Evolutionary conservation across 805 yeast species (phyloP).

Genomic region (Ogataea saltuana): DNA sequence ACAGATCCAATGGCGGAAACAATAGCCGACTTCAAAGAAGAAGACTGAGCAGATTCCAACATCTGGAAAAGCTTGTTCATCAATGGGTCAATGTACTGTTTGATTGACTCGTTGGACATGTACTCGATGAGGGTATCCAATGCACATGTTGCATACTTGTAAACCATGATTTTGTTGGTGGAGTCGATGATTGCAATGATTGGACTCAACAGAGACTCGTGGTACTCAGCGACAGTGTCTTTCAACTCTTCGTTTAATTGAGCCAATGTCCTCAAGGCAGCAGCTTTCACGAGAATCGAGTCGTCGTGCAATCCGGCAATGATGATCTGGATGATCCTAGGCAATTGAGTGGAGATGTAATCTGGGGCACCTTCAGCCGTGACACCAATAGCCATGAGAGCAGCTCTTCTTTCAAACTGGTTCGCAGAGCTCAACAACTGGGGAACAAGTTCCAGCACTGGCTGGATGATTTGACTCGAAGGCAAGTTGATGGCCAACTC

Average conservation of each 20-base stretch:
- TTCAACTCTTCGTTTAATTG: constrained; percentile 82
- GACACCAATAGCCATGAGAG: constrained; percentile 75
- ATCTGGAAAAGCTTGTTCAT: constrained; percentile 86
- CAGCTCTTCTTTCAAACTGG: constrained; percentile 83
- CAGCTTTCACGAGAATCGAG: constrained; percentile 73
- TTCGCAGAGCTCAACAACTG: constrained; percentile 61
- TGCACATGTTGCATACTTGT: constrained; percentile 88
- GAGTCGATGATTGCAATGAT: constrained; percentile 84
- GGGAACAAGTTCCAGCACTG: constrained; percentile 67
- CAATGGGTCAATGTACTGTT: constrained; percentile 77
- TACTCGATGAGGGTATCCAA: constrained; percentile 90
- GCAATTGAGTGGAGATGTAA: constrained; percentile 72
- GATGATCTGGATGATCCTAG: constrained; percentile 69
- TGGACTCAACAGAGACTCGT: constrained; percentile 78
- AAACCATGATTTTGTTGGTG: constrained; percentile 78
- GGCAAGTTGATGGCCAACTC: constrained; percentile 82
- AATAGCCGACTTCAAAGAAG: constrained; percentile 74
- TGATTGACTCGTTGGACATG: constrained; percentile 83
- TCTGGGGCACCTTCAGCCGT: constrained; percentile 95
- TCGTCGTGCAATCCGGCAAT: constrained; percentile 76
- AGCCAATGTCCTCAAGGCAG: constrained; percentile 80
- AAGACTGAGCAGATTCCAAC: constrained; percentile 72
- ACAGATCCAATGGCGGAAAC: constrained; percentile 97
- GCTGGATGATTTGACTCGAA: constrained; percentile 85
- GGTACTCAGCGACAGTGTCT: constrained; percentile 80